Evolutionary conservation across 768 basidiomycete species (phyloP), one percentile per base, ranked within the genome.

Genomic region (Boletus reticulatus): DNA sequence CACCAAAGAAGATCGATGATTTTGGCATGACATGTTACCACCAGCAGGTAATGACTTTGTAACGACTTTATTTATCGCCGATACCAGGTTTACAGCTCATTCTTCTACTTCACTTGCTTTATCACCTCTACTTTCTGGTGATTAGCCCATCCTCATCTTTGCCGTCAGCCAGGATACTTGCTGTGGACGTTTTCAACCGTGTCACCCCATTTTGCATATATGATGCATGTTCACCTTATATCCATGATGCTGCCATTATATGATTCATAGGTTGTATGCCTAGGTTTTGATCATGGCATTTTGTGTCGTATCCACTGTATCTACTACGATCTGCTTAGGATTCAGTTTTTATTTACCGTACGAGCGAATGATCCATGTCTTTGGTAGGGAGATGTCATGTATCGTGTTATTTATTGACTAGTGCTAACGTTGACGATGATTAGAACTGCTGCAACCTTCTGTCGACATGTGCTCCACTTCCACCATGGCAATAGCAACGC

Each of bases 211-310:
- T 44, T 27, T 52, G 43, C 57, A 54, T 47, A 50, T 53, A 57
- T 53, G 57, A 51, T 46, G 60, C 58, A 63, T 56, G 31, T 55
- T 55, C 52, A 53, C 27, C 22, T 50, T 54, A 44, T 59, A 59
- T 65, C 52, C 60, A 65, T 56, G 57, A 52, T 60, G 43, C 48
- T 53, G 37, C 43, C 49, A 47, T 45, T 48, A 22, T 48, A 51
- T 41, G 49, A 53, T 59, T 36, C 52, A 17, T 39, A 53, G 52
- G 64, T 63, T 67, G 66, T 68, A 67, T 58, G 58, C 55, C 54
- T 67, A 65, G 58, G 24, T 61, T 52, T 29, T 47, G 34, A 29
- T 59, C 19, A 43, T 53, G 62, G 42, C 27, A 50, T 46, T 39
- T 43, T 29, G 39, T 34, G 39, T 34, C 45, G 43, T 52, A 34